phyloP scores from a whole-genome alignment of 225 moss, liverwort and hornwort genomes.

The Marchantia polymorpha region DNA sequence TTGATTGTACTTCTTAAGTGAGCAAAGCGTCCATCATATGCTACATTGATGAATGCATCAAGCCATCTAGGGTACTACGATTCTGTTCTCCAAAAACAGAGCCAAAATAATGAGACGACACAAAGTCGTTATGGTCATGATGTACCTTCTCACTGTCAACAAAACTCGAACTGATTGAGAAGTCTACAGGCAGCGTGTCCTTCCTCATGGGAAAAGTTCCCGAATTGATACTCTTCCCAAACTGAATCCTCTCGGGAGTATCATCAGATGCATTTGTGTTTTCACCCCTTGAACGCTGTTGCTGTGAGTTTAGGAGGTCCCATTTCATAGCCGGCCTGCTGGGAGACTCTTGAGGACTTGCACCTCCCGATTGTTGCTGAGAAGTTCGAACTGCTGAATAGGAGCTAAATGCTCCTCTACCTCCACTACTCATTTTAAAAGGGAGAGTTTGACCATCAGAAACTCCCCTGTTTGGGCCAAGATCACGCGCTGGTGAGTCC shows the following conservation, averaged over 20 bases:
- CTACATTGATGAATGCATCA: neutral
- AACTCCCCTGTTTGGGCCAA: constrained; percentile 26
- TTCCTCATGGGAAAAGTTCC: neutral
- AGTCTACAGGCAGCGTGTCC: constrained; percentile 18
- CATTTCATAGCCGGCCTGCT: constrained; percentile 31
- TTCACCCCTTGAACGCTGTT: constrained; percentile 15
- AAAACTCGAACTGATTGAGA: constrained; percentile 20
- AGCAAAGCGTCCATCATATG: neutral
- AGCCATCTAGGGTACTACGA: neutral
- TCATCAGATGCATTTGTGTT: constrained; percentile 10
- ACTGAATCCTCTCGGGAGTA: constrained; percentile 11
- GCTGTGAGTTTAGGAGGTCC: constrained; percentile 23
- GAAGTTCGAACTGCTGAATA: constrained; percentile 39
- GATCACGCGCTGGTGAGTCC: constrained; percentile 14
- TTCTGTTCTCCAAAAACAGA: too few relatives aligned
- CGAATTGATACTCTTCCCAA: constrained; percentile 14
- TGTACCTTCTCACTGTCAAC: constrained; percentile 13
- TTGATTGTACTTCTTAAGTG: neutral
- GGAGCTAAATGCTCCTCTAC: constrained; percentile 42
- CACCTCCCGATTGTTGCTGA: constrained; percentile 30
- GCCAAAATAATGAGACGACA: too few relatives aligned
- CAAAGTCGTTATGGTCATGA: neutral
- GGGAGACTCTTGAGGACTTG: constrained; percentile 36
- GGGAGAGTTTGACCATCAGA: constrained; percentile 35
- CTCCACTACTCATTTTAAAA: constrained; percentile 37